A percentile compares a stretch with the other conserved stretches of the same genome.
Conservation (phyloP, 1,284 basidiomycete species). For the Cutaneotrichosporon spelunceum region DNA sequence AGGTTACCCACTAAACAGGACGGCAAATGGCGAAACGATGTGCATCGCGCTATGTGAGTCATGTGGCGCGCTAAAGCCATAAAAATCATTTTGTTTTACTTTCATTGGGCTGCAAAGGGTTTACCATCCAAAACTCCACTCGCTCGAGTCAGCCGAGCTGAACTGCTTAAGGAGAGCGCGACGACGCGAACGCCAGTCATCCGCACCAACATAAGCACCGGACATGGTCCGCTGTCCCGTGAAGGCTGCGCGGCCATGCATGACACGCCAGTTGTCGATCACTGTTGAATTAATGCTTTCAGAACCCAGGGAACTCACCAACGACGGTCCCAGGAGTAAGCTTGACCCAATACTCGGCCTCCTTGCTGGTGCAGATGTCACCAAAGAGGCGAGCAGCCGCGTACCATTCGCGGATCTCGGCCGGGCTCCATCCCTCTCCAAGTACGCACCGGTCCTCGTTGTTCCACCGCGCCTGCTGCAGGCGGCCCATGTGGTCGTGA, state of each 20-base stretch:
- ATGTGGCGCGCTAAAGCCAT: background rate
- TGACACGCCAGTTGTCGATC: constrained; percentile 88
- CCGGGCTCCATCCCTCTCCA: constrained; percentile 57
- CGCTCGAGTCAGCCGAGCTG: background rate
- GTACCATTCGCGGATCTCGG: constrained; percentile 74
- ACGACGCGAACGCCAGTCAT: constrained; percentile 78
- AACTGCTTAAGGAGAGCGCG: constrained; percentile 56
- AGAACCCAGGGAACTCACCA: constrained; percentile 57
- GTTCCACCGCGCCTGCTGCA: constrained; percentile 86
- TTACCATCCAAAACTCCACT: constrained; percentile 1
- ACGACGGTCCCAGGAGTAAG: constrained; percentile 80
- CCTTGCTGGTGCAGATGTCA: constrained; percentile 66
- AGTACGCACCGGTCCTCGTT: constrained; percentile 88
- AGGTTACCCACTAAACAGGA: too few species aligned
- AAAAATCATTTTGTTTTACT: background rate
- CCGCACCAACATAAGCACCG: constrained; percentile 88
- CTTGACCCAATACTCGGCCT: constrained; percentile 89
- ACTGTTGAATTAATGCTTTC: constrained; percentile 55
- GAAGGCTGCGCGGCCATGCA: constrained; percentile 89
- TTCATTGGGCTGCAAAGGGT: background rate
- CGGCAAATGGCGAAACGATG: too few species aligned
- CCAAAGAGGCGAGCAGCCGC: constrained; percentile 78
- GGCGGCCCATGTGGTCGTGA: constrained; percentile 64
- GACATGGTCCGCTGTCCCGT: constrained; percentile 86
- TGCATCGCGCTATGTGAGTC: background rate